A percentile compares a stretch with the other conserved stretches of the same genome.
These are phyloP conservation scores for Pseudoperonospora humuli DNA, from an alignment of 352 stramenopile species.

Conservation along the genomic window DNA sequence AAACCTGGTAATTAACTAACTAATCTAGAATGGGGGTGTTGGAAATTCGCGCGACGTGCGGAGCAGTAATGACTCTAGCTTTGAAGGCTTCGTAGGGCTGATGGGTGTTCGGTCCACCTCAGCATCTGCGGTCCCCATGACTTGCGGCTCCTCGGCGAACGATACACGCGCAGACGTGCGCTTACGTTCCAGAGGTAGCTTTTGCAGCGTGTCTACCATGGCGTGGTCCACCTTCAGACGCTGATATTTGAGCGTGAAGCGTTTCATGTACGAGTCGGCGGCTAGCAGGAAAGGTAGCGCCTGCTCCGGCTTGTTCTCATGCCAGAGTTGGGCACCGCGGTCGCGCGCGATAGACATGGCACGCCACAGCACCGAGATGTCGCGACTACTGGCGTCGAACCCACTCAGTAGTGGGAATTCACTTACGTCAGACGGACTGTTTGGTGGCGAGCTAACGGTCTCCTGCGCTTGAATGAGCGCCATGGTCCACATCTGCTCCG, in stretches of 20 bases:
- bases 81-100: constrained; percentile 63
- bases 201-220: constrained; percentile 64
- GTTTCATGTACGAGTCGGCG: constrained; percentile 85
- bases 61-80: constrained; percentile 76
- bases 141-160: constrained; percentile 50
- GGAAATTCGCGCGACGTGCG: constrained; percentile 80
- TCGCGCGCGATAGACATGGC: constrained; percentile 75
- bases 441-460: constrained; percentile 21
- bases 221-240: constrained; percentile 79
- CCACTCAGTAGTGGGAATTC: constrained; percentile 63
- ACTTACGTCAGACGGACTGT: constrained; percentile 30
- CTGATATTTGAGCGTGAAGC: constrained; percentile 84
- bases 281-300: constrained; percentile 70
- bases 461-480: constrained; percentile 61
- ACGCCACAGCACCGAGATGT: constrained; percentile 75
- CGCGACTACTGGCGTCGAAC: constrained; percentile 53
- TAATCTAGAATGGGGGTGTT: constrained; percentile 56
- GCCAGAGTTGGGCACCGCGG: constrained; percentile 73
- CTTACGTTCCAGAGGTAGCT: constrained; percentile 14
- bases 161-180: constrained; percentile 42
- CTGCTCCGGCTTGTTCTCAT: constrained; percentile 81
- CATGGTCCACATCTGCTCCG: constrained; percentile 70
- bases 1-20: constrained; percentile 16
- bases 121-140: constrained; percentile 66
- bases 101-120: constrained; percentile 72